Percentiles rank a stretch among this genome's conserved stretches.
Evolutionary conservation across 208 protist genomes (phyloP).

Genomic region (Herpetomonas samuelpessoai): DNA sequence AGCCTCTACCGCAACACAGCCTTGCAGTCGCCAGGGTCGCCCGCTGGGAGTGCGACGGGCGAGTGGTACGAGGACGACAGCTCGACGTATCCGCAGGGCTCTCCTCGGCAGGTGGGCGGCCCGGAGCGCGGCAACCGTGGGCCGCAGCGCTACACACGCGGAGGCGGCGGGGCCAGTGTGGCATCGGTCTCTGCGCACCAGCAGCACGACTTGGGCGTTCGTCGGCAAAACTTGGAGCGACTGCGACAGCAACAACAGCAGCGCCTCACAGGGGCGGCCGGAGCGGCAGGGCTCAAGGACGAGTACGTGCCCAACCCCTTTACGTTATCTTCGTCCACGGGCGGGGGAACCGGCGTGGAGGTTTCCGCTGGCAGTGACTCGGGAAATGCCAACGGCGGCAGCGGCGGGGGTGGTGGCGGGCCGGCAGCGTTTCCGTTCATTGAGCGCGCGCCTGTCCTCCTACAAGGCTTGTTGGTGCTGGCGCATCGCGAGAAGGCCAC

Average conservation of each 20-base stretch:
- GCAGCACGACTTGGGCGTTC: neutral
- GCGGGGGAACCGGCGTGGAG: neutral
- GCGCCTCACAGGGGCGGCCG: neutral
- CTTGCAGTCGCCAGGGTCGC: neutral
- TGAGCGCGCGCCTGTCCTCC: conserved; percentile 67
- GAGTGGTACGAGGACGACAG: neutral
- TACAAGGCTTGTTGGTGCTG: conserved; percentile 75
- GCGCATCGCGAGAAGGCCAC: conserved; percentile 74
- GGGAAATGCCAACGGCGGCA: neutral
- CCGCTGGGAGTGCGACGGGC: neutral
- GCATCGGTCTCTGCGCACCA: too few species aligned
- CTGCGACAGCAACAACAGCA: conserved; percentile 1
- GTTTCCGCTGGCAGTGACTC: neutral
- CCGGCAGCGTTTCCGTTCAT: conserved; percentile 54
- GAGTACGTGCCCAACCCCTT: conserved; percentile 18
- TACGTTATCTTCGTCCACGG: neutral
- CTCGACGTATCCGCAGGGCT: too few species aligned
- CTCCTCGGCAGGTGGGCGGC: too few species aligned
- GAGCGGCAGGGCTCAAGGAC: neutral
- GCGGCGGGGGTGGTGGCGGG: neutral
- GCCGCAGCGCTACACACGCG: neutral
- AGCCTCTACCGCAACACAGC: neutral
- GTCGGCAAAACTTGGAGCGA: neutral
- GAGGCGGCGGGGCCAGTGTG: too few species aligned
- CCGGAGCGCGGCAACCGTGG: neutral